phyloP scores from a whole-genome alignment of 2,329 filamentous ascomycete genomes.

The Scopulariopsis brevicaulis region DNA sequence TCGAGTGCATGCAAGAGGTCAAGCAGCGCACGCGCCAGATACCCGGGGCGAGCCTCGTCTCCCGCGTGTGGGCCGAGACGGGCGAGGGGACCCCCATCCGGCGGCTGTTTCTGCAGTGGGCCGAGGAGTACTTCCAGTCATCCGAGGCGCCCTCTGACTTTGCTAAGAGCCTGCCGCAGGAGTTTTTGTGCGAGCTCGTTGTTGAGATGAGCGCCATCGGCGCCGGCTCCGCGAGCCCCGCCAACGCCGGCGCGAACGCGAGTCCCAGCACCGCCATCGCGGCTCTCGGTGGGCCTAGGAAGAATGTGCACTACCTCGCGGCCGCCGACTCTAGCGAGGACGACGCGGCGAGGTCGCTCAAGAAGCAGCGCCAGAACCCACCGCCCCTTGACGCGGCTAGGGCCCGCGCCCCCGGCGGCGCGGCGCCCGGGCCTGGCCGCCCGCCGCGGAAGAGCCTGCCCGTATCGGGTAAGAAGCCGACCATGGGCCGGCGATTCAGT shows the following conservation, averaged over 20 bases:
- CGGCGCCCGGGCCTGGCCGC: background rate
- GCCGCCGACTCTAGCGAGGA: constrained; percentile 23
- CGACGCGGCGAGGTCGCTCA: constrained; percentile 13
- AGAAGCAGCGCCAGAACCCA: background rate
- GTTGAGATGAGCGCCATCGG: constrained; percentile 46
- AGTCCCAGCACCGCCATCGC: constrained; percentile 7
- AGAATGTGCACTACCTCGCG: constrained; percentile 38
- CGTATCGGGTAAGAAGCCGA: constrained; percentile 15
- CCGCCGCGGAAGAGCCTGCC: background rate
- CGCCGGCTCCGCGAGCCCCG: constrained; percentile 13
- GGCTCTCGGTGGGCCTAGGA: constrained; percentile 16
- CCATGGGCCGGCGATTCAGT: constrained; percentile 6
- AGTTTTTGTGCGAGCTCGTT: constrained; percentile 51
- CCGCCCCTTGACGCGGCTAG: background rate
- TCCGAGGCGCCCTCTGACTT: constrained; percentile 45
- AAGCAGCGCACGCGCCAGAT: constrained; percentile 40
- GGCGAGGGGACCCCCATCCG: constrained; percentile 49
- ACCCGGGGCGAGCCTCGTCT: constrained; percentile 45
- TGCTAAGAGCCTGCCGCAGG: constrained; percentile 48
- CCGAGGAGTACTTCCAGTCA: constrained; percentile 50
- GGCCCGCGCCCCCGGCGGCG: background rate
- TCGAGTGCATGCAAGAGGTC: constrained; percentile 46
- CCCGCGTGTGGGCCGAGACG: constrained; percentile 51
- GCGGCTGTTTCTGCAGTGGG: constrained; percentile 47
- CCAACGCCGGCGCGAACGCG: background rate